Evolutionary conservation across 371 early-diverging fungal genomes (phyloP).

Genomic region (Actinomortierella wolfii): DNA sequence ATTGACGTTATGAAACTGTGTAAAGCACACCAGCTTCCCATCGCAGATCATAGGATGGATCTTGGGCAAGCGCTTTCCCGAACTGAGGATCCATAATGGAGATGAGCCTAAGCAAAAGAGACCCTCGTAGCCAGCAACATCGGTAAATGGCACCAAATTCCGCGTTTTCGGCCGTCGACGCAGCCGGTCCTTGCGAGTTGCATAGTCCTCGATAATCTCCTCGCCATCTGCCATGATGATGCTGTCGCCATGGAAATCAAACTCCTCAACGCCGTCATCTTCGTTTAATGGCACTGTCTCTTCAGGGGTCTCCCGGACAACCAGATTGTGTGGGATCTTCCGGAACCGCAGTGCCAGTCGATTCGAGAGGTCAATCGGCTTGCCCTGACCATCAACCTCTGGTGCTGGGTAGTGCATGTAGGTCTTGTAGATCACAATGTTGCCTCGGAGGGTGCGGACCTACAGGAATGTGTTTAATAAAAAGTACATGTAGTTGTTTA

Average conservation of each 20-base stretch:
- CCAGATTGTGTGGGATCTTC: constrained; percentile 70
- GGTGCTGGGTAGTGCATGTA: constrained; percentile 54
- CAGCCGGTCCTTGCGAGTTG: constrained; percentile 10
- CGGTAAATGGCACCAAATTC: constrained; percentile 63
- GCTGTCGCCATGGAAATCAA: constrained; percentile 14
- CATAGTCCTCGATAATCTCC: constrained; percentile 15
- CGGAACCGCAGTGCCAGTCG: constrained; percentile 77
- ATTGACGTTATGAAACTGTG: constrained; percentile 85
- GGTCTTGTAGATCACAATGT: constrained; percentile 76
- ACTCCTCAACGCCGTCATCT: constrained; percentile 35
- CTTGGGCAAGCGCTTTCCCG: constrained; percentile 52
- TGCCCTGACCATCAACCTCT: constrained; percentile 26
- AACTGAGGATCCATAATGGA: constrained; percentile 83
- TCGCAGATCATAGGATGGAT: constrained; percentile 82
- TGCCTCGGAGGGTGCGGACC: constrained; percentile 70
- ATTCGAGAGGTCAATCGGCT: constrained; percentile 36
- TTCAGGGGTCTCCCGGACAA: constrained; percentile 57
- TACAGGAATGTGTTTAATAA: constrained; percentile 18
- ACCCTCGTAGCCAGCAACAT: constrained; percentile 81
- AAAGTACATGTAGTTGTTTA: constrained; percentile 5
- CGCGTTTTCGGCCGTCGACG: constrained; percentile 29
- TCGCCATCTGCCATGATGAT: constrained; percentile 16
- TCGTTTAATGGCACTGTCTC: constrained; percentile 12
- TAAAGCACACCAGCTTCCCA: constrained; percentile 70
- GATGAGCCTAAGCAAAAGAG: constrained; percentile 85